phyloP scores from a whole-genome alignment of 2,329 filamentous ascomycete genomes.

The Ambrosiella beaveri region DNA sequence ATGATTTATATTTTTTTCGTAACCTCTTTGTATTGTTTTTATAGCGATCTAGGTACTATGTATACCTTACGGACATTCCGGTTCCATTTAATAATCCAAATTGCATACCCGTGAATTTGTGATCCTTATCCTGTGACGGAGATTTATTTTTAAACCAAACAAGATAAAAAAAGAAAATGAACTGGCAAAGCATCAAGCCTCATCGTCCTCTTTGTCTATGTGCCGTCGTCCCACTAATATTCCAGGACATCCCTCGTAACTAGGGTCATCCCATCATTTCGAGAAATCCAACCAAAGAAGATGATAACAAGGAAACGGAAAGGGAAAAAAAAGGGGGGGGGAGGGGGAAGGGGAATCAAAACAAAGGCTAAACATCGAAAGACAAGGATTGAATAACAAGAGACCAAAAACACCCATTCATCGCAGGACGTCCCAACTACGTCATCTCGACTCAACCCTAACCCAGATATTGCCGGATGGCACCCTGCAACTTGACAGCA shows the following conservation, averaged over 20 bases:
- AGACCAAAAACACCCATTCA: not conserved
- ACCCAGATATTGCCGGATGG: slow-evolving; percentile 46
- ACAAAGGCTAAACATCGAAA: slow-evolving; percentile 2
- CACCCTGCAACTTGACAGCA: slow-evolving; percentile 64
- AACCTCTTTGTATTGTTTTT: not conserved
- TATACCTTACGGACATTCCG: not conserved
- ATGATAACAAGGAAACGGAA: not conserved
- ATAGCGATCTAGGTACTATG: not conserved
- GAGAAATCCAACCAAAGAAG: not conserved
- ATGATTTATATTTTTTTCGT: not conserved
- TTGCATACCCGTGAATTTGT: not conserved
- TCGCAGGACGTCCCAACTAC: not conserved
- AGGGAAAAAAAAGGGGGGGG: not conserved
- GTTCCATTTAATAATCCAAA: not conserved
- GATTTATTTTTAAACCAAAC: slow-evolving; percentile 1
- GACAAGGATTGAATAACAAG: not conserved
- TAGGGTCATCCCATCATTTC: not conserved
- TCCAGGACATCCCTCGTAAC: not conserved
- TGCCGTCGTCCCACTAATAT: not conserved
- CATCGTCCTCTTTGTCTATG: not conserved
- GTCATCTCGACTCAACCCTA: slow-evolving; percentile 18
- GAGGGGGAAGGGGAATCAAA: not conserved
- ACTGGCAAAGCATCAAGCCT: not conserved
- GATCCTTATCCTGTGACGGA: not conserved
- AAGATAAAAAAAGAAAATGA: not conserved